Conservation (phyloP, 805 yeast species). For the Teunomyces stri region DNA sequence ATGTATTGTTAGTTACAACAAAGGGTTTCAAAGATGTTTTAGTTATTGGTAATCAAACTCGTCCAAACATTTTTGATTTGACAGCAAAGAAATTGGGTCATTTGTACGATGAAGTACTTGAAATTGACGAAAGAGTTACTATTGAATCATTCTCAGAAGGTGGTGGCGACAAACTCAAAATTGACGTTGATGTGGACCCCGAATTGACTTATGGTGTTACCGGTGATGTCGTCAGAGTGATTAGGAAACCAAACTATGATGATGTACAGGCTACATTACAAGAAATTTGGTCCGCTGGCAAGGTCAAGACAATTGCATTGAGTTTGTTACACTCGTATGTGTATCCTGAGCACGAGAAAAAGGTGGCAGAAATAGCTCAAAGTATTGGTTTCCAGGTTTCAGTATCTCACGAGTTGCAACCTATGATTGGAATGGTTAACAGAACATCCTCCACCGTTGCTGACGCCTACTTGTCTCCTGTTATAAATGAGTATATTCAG, state of each 20-base stretch:
- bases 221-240: conserved; percentile 31
- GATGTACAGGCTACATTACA: conserved; percentile 22
- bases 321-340: conserved; percentile 42
- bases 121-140: conserved; percentile 88
- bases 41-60: conserved; percentile 83
- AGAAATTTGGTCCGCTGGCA: conserved; percentile 21
- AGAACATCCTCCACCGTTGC: conserved; percentile 43
- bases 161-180: conserved; percentile 39
- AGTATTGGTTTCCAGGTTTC: conserved; percentile 40
- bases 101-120: conserved; percentile 73
- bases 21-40: conserved; percentile 85
- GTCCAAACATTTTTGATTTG: conserved; percentile 87
- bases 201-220: conserved; percentile 36
- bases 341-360: conserved; percentile 36
- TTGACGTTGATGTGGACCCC: conserved; percentile 16
- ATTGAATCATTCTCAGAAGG: conserved; percentile 73
- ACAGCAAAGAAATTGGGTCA: conserved; percentile 69
- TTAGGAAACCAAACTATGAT: conserved; percentile 30
- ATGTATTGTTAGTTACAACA: conserved; percentile 81
- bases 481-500: conserved; percentile 32
- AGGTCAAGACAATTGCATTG: conserved; percentile 31
- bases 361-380: conserved; percentile 33
- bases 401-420: conserved; percentile 39
- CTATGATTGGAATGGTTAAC: conserved; percentile 44
- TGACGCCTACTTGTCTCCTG: conserved; percentile 43